Evolutionary conservation across 2,329 filamentous ascomycete genomes (phyloP).

Genomic region (Colletotrichum siamense): DNA sequence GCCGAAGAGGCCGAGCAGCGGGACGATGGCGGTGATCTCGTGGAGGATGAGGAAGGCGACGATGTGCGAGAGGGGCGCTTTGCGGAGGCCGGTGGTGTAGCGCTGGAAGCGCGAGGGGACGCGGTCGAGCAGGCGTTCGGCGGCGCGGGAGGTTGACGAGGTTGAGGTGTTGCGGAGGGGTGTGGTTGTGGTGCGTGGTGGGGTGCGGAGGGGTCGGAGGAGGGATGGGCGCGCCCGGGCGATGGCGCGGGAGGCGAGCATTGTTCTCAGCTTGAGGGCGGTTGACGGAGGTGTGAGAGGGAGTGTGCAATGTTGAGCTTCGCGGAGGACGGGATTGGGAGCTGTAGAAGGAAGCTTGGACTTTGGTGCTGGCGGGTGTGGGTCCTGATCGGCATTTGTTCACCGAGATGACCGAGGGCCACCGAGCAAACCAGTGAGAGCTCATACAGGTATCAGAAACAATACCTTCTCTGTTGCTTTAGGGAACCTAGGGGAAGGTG

Average conservation of each 20-base stretch:
- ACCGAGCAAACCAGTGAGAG: neutral
- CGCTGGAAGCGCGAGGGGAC: constrained; percentile 71
- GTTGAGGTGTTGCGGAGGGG: neutral
- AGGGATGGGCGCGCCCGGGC: neutral
- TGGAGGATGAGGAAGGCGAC: constrained; percentile 89
- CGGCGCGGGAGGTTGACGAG: constrained; percentile 32
- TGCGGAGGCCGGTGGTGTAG: constrained; percentile 73
- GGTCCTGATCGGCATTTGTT: neutral
- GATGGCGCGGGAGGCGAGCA: neutral
- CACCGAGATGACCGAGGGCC: neutral
- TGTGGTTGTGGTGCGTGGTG: neutral
- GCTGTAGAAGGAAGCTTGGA: neutral
- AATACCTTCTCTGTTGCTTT: no score
- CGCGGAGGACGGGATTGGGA: neutral
- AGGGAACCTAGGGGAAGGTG: no score
- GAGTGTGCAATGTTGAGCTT: neutral
- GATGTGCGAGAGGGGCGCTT: constrained; percentile 82
- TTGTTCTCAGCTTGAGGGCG: neutral
- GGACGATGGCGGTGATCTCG: constrained; percentile 87
- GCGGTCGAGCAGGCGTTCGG: constrained; percentile 53
- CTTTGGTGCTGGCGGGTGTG: neutral
- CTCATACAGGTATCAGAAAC: no score
- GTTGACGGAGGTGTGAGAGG: neutral
- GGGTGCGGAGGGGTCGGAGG: neutral
- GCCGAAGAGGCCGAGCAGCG: constrained; percentile 75